Evolutionary conservation across 441 rosid genomes (phyloP), one percentile per base, ranked within the genome.

Genomic region (Cnidoscolus chayamansa): DNA sequence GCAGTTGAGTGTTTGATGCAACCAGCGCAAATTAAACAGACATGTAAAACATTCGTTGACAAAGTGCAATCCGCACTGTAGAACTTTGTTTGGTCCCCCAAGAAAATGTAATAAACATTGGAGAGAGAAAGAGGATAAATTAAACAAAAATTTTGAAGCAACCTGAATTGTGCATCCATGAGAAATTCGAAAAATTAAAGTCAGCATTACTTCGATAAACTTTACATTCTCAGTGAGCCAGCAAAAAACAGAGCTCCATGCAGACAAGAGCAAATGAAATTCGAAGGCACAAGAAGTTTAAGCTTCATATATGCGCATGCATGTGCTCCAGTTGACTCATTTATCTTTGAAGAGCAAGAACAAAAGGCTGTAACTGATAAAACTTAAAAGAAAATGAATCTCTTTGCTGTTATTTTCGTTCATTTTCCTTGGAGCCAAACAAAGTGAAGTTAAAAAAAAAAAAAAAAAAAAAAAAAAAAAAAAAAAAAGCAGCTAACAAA

Each of bases 351-450:
- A 5, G 58, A 35, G 7, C 5, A 3, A 1, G 2, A 60, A 15
- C 7, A 20, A 45, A 47, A 57, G 6, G 5, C 40, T 35, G 45
- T 40, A 45, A 6, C 47, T 40, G 45, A 40, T 40, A 40, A 40
- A 49, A 9, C 1, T 31, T 40, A 0, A 40, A 71, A 2, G 6
- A 30, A 53, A 25, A 25, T 25, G 25, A 66, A 32, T 10, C 64
- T 9, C 15, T 9, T 31, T 64, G 1, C 16, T 64, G 25, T 25
- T 25, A 25, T 25, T 70, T 77, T 47, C 57, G 48, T 16, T 64
- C 50, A 65, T 40, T 74, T 72, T 73, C 76, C 10, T 54, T 25
- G 71, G 13, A 63, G 65, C 73, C 71, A 72, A 67, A 73, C 79
- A 57, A 60, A 43, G 55, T 15, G 30, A 74, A 37, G 59, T 7